Evolutionary conservation across 352 stramenopile genomes (phyloP), one percentile per base, ranked within the genome.

Genomic region (Peronospora tabacina): DNA sequence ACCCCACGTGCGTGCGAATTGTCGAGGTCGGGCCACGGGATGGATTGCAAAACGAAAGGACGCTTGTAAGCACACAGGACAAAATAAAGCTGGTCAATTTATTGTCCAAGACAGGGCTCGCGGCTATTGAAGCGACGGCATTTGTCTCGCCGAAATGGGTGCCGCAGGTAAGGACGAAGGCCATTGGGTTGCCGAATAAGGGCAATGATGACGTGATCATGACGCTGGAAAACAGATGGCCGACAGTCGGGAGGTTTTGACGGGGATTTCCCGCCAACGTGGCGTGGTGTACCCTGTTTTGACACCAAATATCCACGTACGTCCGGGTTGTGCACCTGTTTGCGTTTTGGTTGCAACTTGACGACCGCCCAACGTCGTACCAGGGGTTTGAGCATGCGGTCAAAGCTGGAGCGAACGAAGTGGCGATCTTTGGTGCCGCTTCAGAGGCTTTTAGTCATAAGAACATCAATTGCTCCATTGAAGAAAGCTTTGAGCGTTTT

Each of bases 111-210:
- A 86, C 94, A 12, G 95, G 95, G 0, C 74, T 97, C 12, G 67
- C 59, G 5, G 75, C 72, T 3, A 95, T 98, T 48, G 95, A 98
- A 68, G 75, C 88, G 5, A 97, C 90, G 39, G 82, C 88, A 10
- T 98, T 98, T 55, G 95, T 98, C 11, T 98, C 93, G 7, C 89
- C 92, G 15, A 98, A 97, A 64, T 98, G 94, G 92, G 90, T 98
- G 13, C 95, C 95, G 9, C 90, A 97, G 70, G 80, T 92, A 15
- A 5, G 3, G 28, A 15, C 11, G 20, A n/a, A 20, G 13, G 3
- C 22, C 5, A 26, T 26, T 3, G 22, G 7, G 26, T 49, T 24
- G 16, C 8, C 13, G 20, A 30, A n/a, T 43, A 24, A 13, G 32
- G 8, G 35, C 13, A 11, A 9, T 41, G 6, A 13, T 52, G 30